Percentiles rank a stretch among this genome's conserved stretches.
Conservation (phyloP, 345 rosid genomes). For the Eucalyptus regnans region DNA sequence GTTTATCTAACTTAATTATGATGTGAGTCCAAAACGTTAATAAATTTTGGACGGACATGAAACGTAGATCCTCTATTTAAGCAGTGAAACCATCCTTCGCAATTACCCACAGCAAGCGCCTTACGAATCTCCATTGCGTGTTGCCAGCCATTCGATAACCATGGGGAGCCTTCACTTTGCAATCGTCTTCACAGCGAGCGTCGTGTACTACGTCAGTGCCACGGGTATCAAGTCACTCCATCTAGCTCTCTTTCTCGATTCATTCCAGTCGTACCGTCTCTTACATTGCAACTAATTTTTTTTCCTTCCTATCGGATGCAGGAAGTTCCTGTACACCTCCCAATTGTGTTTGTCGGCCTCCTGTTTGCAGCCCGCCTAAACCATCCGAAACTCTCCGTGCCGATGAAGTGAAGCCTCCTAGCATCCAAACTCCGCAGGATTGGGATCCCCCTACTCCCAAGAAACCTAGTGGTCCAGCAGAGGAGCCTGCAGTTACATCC, state of each 20-base stretch:
- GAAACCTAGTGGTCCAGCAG: no score
- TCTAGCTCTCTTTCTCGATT: background rate
- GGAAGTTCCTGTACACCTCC: no score
- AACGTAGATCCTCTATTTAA: background rate
- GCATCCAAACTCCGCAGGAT: no score
- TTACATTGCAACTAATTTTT: background rate
- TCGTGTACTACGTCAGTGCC: background rate
- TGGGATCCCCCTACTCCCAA: no score
- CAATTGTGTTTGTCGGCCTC: no score
- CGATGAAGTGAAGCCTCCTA: no score
- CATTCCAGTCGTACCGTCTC: background rate
- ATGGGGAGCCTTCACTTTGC: background rate
- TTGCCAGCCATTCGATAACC: no score
- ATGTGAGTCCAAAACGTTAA: background rate
- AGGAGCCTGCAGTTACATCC: no score
- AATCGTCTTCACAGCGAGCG: background rate
- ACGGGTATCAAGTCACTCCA: background rate
- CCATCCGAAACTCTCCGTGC: no score
- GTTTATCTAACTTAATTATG: background rate
- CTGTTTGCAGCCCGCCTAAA: no score
- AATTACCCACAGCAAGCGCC: background rate
- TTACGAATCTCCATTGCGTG: background rate
- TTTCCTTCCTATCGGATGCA: no score
- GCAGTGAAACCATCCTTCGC: background rate
- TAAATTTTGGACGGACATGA: background rate